Conservation (phyloP, 176 grass and related monocot genomes). For the Carex kokanica region DNA sequence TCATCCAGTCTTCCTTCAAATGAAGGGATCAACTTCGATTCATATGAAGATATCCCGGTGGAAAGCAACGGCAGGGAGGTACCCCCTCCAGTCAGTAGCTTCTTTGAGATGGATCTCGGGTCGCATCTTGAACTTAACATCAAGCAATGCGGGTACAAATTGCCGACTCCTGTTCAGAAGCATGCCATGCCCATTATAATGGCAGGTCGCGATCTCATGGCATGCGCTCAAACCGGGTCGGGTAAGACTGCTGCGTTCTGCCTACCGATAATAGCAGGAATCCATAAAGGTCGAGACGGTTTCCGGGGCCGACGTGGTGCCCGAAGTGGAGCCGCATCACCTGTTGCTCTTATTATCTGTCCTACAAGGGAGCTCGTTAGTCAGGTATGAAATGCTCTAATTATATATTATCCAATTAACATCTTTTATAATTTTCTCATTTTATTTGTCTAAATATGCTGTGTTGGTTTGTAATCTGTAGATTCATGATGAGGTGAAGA, state of each 20-base stretch:
- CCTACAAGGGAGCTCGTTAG: slow-evolving; percentile 68
- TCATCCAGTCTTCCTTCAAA: background rate
- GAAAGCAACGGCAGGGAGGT: slow-evolving; percentile 51
- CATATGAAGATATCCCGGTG: slow-evolving; percentile 63
- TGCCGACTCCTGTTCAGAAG: slow-evolving; percentile 73
- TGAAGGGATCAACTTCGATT: slow-evolving; percentile 33
- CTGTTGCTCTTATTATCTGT: slow-evolving; percentile 55
- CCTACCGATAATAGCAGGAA: slow-evolving; percentile 54
- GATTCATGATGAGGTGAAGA: slow-evolving; percentile 77
- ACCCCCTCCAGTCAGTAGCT: slow-evolving; percentile 39
- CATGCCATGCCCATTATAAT: slow-evolving; percentile 66
- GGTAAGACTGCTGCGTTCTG: slow-evolving; percentile 92
- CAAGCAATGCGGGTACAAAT: slow-evolving; percentile 43
- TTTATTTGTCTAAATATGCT: background rate
- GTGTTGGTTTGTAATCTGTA: slow-evolving; percentile 23
- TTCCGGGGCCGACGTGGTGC: background rate
- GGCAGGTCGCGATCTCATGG: slow-evolving; percentile 57
- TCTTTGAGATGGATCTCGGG: slow-evolving; percentile 51
- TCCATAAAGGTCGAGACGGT: background rate
- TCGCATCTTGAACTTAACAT: slow-evolving; percentile 57
- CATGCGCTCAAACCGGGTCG: slow-evolving; percentile 80
- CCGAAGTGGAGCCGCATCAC: slow-evolving; percentile 23
- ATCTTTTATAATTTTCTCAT: background rate
- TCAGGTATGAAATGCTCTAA: slow-evolving; percentile 33
- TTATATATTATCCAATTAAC: background rate